A percentile compares a stretch with the other conserved stretches of the same genome.
phyloP scores from a whole-genome alignment of 2,329 filamentous ascomycete genomes.

The Aspergillus pseudoviridinutans region DNA sequence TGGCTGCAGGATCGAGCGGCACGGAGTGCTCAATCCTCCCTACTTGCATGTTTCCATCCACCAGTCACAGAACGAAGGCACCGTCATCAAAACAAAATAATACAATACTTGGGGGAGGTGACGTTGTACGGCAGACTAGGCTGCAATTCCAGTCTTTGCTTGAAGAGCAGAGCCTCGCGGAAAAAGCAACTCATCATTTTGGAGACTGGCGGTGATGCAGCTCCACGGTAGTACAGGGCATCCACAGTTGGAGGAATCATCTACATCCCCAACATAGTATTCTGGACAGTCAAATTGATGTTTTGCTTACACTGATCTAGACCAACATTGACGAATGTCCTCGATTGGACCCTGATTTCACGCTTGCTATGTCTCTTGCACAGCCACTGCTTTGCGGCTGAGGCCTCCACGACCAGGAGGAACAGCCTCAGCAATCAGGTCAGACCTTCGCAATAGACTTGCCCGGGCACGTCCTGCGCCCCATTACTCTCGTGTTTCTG shows the following conservation, averaged over 20 bases:
- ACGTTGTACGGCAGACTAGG: not conserved
- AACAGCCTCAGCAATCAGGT: constrained; percentile 1
- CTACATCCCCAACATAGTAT: not conserved
- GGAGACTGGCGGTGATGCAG: not conserved
- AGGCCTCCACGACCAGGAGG: not conserved
- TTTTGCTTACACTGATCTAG: not conserved
- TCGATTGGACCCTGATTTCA: not conserved
- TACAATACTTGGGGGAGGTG: not conserved
- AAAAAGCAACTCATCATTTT: not conserved
- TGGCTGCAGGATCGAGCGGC: not conserved
- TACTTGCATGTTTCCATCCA: not conserved
- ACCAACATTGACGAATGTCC: not conserved
- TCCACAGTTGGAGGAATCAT: not conserved
- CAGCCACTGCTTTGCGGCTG: not conserved
- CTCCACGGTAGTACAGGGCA: not conserved
- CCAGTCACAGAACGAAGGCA: not conserved
- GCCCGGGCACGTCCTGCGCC: constrained; percentile 8
- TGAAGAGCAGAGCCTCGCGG: not conserved
- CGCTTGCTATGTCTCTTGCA: not conserved
- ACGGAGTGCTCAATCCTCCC: not conserved
- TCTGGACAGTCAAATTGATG: not conserved
- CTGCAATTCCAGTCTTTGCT: not conserved
- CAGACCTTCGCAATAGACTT: constrained; percentile 2
- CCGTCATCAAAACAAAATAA: not conserved
- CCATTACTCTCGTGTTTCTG: not conserved